Base-by-base conservation (phyloP, 75 land plant species). In the Sequoia sempervirens region DNA sequence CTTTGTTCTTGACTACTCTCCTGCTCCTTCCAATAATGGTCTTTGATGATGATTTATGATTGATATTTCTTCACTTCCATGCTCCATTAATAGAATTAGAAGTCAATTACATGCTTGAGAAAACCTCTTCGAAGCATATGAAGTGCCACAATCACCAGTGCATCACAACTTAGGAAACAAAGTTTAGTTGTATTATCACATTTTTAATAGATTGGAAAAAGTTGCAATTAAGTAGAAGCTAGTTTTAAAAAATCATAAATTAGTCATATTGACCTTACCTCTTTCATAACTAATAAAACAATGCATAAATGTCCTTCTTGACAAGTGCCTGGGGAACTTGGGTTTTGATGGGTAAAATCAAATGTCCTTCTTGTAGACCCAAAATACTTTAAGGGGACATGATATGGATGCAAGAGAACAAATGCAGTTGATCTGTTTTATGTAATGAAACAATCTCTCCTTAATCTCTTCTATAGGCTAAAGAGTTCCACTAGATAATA, bases 401-500 rank as follows among this genome's bases (percentile, higher is more conserved):
- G 82, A 96, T 96, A 80, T 97, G 99, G 72, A 92, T 89, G 84
- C 99, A 97, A 64, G 96, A 93, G 84, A 96, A 97, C 79, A 94
- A 88, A 72, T 90, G 93, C 23, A 96, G 66, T 85, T 84, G 87
- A 64, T 90, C 90, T 36, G 86, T 36, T 20, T 45, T 84, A 97
- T 84, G 36, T 89, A 86, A 41, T 96, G 98, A 70, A 96, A 96
- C 34, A 97, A 88, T 43, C 99, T 86, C 52, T 93, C 95, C 78
- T 89, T 89, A 81, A 95, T 93, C 84, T 97, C 98, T 85, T 94
- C 96, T 43, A 97, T 86, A 6, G 99, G 99, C 81, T 96, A 96
- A 86, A 97, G 84, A 70, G 99, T 97, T 50, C 99, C 99, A 17
- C 99, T 98, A 9, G 98, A 94, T 82, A 97, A 89, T 6, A 97